phyloP scores from a whole-genome alignment of 2,329 filamentous ascomycete genomes.

The Diaporthe vaccinii region DNA sequence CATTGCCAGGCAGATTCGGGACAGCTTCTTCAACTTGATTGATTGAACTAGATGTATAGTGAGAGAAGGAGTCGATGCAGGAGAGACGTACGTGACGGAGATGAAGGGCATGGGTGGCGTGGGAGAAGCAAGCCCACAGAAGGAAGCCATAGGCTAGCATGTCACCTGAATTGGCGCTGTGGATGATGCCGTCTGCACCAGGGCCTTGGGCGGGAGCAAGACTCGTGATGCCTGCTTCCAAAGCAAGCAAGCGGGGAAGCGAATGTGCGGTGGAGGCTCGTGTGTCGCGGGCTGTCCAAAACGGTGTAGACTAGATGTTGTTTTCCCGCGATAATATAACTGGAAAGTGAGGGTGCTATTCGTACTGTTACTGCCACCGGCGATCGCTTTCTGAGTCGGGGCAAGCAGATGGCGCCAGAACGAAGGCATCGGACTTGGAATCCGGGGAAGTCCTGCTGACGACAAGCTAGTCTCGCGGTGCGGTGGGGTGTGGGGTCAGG shows the following conservation, averaged over 20 bases:
- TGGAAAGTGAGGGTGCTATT: background rate
- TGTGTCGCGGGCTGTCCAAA: background rate
- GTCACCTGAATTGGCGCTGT: background rate
- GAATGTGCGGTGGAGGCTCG: background rate
- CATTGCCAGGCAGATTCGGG: background rate
- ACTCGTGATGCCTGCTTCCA: background rate
- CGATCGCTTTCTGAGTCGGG: constrained; percentile 20
- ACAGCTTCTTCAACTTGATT: background rate
- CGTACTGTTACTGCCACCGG: background rate
- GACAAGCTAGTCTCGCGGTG: background rate
- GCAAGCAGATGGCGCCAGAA: background rate
- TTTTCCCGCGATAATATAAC: background rate
- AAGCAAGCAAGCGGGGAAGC: background rate
- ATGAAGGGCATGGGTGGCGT: background rate
- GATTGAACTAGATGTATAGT: background rate
- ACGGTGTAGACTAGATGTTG: background rate
- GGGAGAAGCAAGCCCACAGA: background rate
- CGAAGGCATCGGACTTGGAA: background rate
- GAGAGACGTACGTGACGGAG: background rate
- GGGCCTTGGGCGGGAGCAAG: background rate
- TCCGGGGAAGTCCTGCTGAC: constrained; percentile 20
- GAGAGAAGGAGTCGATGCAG: background rate
- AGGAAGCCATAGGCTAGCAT: background rate
- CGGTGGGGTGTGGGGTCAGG: constrained; percentile 13
- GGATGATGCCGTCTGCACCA: background rate